phyloP scores from a whole-genome alignment of 805 yeast species.

The Torulaspora indica region DNA sequence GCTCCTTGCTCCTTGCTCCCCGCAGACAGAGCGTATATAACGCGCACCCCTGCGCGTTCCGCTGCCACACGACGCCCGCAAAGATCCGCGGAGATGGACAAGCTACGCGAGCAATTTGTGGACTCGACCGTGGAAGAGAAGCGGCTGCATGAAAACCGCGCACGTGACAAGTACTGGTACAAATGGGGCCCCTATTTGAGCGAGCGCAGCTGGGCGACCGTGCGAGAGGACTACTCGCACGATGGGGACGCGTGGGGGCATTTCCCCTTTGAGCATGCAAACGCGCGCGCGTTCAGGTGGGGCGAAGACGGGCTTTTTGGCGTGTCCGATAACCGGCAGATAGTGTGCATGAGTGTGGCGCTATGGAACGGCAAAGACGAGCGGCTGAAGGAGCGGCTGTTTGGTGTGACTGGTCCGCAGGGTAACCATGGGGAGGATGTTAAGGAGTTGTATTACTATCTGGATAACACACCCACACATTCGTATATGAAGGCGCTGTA shows the following conservation, averaged over 20 bases:
- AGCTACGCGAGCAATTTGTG: constrained; percentile 22
- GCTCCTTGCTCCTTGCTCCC: background rate
- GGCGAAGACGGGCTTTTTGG: constrained; percentile 96
- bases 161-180: constrained; percentile 56
- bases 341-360: constrained; percentile 71
- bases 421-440: constrained; percentile 97
- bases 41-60: background rate
- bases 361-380: constrained; percentile 89
- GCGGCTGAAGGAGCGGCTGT: constrained; percentile 76
- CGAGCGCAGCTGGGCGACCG: constrained; percentile 84
- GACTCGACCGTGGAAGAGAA: constrained; percentile 36
- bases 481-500: constrained; percentile 86
- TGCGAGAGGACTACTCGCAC: constrained; percentile 80
- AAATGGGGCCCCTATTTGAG: constrained; percentile 90
- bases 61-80: background rate
- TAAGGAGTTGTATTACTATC: constrained; percentile 75
- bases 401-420: constrained; percentile 86
- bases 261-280: constrained; percentile 81
- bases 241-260: constrained; percentile 89
- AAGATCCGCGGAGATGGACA: constrained; percentile 18
- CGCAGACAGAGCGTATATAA: background rate
- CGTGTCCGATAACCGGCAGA: constrained; percentile 75
- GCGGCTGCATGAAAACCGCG: constrained; percentile 35
- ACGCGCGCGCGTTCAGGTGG: constrained; percentile 83
- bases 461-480: constrained; percentile 91